Base-by-base conservation (phyloP, 2,329 filamentous ascomycete species). In the Fusarium penzigii region DNA sequence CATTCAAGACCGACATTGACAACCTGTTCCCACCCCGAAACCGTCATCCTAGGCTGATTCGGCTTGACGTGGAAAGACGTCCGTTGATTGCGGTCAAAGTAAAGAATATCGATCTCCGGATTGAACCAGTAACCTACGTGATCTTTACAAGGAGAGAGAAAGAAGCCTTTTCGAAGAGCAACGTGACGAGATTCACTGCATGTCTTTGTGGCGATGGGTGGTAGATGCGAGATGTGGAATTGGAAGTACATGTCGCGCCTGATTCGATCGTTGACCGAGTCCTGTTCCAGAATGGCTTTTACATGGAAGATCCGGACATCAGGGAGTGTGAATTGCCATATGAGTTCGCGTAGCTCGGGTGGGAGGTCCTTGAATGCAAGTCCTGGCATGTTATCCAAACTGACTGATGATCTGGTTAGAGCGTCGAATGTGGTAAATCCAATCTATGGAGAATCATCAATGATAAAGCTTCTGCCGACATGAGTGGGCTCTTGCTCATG, bases 221-320 rank as follows among this genome's bases (percentile, higher is more conserved):
- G 61, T 10, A 47, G 38, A 17, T 64, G 58, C 11, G 34, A 39
- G 20, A 64, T 55, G 57, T 66, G 53, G 36, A 68, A 70, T 25
- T 47, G 52, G 34, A 64, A 55, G 32, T 16, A 46, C 14, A 48
- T 42, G 10, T 56, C 48, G 3, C 42, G 44, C 6, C 17, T 45
- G 17, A 44, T 36, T 3, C 34, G n/a, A 6, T 57, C 25, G 5
- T 14, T 17, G 11, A 14, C 1, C 1, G 29, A 14, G 3, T 44
- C 32, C 29, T 48, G 42, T 14, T 44, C 39, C 12, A 44, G 46
- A 39, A 63, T 48, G 20, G 46, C 48, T 12, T 58, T 58, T 47
- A 70, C 47, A 42, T 70, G 65, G 48, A 71, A 71, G 40, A 72
- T 51, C 44, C 67, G 66, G n/a, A 48, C 39, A 2, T 49, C 29